Conservation (phyloP, 371 early-diverging fungal species). For the Basidiobolus meristosporus region DNA sequence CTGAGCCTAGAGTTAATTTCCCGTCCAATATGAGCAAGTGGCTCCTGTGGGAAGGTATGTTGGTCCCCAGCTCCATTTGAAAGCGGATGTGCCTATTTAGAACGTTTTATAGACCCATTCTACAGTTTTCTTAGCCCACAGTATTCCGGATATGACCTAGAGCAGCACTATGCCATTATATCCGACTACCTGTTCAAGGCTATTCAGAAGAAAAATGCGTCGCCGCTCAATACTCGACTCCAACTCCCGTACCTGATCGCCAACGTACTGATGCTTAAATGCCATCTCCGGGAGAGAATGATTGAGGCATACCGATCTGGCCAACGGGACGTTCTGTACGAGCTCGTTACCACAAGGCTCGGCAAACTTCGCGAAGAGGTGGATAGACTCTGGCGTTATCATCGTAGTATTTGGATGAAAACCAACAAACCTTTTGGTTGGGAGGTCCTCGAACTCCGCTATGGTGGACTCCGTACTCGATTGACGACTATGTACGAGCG, state of each 20-base stretch:
- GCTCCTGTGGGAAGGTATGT: constrained; percentile 62
- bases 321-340: constrained; percentile 7
- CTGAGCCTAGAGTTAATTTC: constrained; percentile 11
- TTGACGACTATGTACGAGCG: constrained; percentile 55
- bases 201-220: constrained; percentile 15
- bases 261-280: constrained; percentile 41
- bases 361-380: constrained; percentile 32
- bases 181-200: constrained; percentile 20
- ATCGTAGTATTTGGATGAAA: constrained; percentile 55
- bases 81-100: background rate
- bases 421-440: constrained; percentile 71
- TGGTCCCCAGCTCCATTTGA: background rate
- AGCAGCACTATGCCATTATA: constrained; percentile 33
- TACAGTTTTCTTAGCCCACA: constrained; percentile 57
- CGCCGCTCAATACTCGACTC: constrained; percentile 49
- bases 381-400: constrained; percentile 53
- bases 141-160: constrained; percentile 38
- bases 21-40: constrained; percentile 66
- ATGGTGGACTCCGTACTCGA: constrained; percentile 56
- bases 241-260: constrained; percentile 47
- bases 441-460: constrained; percentile 65
- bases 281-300: constrained; percentile 37
- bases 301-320: constrained; percentile 31
- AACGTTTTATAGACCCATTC: constrained; percentile 35
- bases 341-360: constrained; percentile 13